Conservation (phyloP, 2,329 filamentous ascomycete species). For the Colletotrichum tropicicola region DNA sequence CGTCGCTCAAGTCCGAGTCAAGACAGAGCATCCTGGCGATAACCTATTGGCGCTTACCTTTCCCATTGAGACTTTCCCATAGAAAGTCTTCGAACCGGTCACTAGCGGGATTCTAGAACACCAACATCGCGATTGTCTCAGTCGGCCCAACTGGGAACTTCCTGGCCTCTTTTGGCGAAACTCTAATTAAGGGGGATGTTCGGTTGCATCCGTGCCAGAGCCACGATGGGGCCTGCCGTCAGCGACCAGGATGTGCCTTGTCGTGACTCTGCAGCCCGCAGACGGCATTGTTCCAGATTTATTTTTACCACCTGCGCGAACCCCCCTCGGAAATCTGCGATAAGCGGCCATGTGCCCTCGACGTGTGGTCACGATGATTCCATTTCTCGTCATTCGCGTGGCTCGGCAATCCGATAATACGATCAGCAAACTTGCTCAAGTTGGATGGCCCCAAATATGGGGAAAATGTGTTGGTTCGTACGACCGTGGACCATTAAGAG, state of each 20-base stretch:
- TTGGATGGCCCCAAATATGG: neutral
- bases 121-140: neutral
- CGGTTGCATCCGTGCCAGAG: slow-evolving; percentile 16
- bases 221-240: neutral
- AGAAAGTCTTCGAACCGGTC: too few relatives aligned
- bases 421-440: too few relatives aligned
- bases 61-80: neutral
- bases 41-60: neutral
- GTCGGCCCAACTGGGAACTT: neutral
- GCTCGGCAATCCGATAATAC: neutral
- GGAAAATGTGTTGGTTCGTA: neutral
- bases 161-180: neutral
- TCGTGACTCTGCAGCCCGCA: neutral
- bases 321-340: neutral
- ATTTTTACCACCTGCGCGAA: neutral
- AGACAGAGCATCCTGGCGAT: neutral
- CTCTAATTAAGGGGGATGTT: slow-evolving; percentile 2
- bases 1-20: neutral
- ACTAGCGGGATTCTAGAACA: neutral
- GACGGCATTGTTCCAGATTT: slow-evolving; percentile 9
- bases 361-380: neutral
- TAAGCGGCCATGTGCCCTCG: neutral
- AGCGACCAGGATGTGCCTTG: neutral
- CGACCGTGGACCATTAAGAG: neutral
- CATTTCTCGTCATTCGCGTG: neutral